These are phyloP conservation scores for Beta corolliflora DNA, from an alignment of 179 eudicot species.

Conservation along the genomic window DNA sequence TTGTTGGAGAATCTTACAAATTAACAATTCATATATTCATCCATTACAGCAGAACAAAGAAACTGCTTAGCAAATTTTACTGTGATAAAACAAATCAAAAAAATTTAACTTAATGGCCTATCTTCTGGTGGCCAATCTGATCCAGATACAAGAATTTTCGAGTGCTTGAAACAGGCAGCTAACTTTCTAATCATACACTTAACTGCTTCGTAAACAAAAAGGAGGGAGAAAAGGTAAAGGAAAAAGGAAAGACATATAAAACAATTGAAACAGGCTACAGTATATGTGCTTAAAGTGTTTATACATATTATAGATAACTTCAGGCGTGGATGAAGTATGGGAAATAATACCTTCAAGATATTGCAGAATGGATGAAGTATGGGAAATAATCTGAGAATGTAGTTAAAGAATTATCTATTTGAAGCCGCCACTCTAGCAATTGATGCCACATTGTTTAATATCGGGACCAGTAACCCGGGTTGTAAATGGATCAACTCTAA, in stretches of 20 bases:
- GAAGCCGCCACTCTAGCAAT: constrained; percentile 34
- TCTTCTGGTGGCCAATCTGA: constrained; percentile 15
- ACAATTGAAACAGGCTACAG: constrained; percentile 12
- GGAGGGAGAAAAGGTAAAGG: not conserved
- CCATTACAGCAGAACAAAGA: constrained; percentile 1
- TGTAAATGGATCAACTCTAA: constrained; percentile 51
- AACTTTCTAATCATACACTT: constrained; percentile 29
- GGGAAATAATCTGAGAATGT: not conserved
- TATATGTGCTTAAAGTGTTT: constrained; percentile 28
- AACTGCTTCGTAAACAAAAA: constrained; percentile 17
- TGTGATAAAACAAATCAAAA: constrained; percentile 18
- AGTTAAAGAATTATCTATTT: not conserved
- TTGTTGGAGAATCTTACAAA: not conserved
- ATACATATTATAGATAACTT: constrained; percentile 22
- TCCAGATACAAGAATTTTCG: constrained; percentile 29
- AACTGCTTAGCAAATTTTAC: constrained; percentile 11
- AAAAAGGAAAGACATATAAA: constrained; percentile 3
- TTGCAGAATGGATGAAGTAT: not conserved
- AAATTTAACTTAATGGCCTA: constrained; percentile 19
- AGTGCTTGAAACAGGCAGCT: constrained; percentile 15
- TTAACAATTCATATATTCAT: not conserved
- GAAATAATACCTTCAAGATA: constrained; percentile 21
- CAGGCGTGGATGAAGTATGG: no score
- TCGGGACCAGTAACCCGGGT: constrained; percentile 46
- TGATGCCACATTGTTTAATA: constrained; percentile 39